These are phyloP conservation scores for Pistacia vera DNA, from an alignment of 345 rosid genomes.

Conservation along the genomic window DNA sequence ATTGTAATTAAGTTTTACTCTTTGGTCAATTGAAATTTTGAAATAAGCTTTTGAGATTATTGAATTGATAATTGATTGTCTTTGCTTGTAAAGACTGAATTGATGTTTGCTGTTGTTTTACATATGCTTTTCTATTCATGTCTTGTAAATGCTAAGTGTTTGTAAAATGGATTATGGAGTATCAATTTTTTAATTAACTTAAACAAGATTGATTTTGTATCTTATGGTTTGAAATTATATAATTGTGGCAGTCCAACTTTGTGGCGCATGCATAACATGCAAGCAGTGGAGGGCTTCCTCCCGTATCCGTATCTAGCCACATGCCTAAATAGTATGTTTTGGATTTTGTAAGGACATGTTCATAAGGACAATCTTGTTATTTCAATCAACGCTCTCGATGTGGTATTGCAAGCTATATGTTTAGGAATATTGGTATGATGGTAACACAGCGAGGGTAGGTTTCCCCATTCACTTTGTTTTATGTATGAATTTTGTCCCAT, in stretches of 20 bases:
- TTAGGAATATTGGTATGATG: slow-evolving; percentile 23
- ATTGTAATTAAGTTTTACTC: no score
- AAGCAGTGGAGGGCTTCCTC: slow-evolving; percentile 44
- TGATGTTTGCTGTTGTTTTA: no score
- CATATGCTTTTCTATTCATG: no score
- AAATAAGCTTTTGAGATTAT: no score
- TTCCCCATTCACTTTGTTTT: neutral
- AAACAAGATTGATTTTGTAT: neutral
- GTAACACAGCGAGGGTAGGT: neutral
- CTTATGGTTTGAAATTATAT: neutral
- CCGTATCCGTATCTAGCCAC: slow-evolving; percentile 6
- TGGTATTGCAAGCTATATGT: slow-evolving; percentile 34
- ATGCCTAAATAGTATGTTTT: slow-evolving; percentile 50
- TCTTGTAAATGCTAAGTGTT: no score
- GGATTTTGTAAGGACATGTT: slow-evolving; percentile 44
- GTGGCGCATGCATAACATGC: slow-evolving; percentile 13
- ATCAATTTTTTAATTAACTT: neutral
- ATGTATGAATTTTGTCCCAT: neutral
- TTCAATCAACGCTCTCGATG: slow-evolving; percentile 33
- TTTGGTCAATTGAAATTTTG: no score
- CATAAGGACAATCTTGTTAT: slow-evolving; percentile 40
- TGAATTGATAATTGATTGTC: no score
- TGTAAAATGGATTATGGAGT: no score
- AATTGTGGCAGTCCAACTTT: slow-evolving; percentile 43
- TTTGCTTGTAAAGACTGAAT: no score